Percentiles rank a stretch among this genome's conserved stretches.
Conservation (phyloP, 768 basidiomycete genomes). For the Cystobasidium onofrii region DNA sequence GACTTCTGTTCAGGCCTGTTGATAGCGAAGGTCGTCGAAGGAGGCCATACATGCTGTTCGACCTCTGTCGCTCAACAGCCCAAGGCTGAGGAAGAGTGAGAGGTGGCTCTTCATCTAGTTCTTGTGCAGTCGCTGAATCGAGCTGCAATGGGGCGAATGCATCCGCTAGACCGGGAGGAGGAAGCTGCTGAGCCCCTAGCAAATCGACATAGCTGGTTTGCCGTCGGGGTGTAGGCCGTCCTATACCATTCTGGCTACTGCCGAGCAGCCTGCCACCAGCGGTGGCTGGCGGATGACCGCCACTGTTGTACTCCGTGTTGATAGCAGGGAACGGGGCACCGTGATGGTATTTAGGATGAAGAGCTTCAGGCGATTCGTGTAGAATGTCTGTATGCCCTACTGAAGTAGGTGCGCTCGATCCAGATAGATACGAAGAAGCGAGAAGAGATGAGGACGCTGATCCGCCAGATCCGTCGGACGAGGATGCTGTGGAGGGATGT, state of each 20-base stretch:
- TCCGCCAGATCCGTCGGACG: not conserved
- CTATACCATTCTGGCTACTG: not conserved
- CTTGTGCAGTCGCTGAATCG: not conserved
- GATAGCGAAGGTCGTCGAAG: not conserved
- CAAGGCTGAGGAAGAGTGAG: slow-evolving; percentile 9
- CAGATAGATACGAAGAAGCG: not conserved
- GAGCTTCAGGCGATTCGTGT: not conserved
- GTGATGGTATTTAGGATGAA: not conserved
- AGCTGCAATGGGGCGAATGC: not conserved
- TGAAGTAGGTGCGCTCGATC: not conserved
- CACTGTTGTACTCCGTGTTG: not conserved
- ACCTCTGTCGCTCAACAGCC: slow-evolving; percentile 6
- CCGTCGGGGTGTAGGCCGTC: not conserved
- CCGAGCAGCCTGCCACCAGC: not conserved
- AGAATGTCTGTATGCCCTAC: not conserved
- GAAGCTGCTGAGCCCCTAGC: not conserved
- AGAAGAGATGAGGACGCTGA: not conserved
- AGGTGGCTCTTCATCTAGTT: slow-evolving; percentile 5
- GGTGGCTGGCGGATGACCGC: not conserved
- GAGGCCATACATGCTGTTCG: not conserved
- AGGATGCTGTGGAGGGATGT: not conserved
- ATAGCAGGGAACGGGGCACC: not conserved
- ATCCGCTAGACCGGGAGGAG: not conserved
- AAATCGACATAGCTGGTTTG: slow-evolving; percentile 1
- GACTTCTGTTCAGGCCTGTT: not conserved